Evolutionary conservation across 2,329 filamentous ascomycete genomes (phyloP).

Genomic region (Neoarthrinium moseri): DNA sequence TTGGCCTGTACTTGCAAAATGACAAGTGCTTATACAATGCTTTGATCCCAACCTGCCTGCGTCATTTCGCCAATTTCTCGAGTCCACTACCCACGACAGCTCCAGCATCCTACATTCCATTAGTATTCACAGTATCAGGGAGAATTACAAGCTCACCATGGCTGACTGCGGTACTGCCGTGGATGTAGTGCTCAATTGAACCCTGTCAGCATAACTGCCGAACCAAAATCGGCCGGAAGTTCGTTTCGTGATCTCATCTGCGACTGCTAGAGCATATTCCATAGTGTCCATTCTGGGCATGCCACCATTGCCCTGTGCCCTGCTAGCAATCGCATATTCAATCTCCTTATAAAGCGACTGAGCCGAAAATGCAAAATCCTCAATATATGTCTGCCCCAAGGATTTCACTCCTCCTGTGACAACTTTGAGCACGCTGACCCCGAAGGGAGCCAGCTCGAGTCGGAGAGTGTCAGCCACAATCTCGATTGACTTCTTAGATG

Average conservation of each 20-base stretch:
- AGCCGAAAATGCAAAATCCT: conserved; percentile 19
- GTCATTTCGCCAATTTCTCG: too few relatives aligned
- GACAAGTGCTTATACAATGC: too few relatives aligned
- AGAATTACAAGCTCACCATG: conserved; percentile 10
- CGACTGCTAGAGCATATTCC: conserved; percentile 20
- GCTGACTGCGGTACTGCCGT: conserved; percentile 17
- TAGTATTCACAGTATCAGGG: conserved; percentile 1
- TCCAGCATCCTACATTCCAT: conserved; percentile 18
- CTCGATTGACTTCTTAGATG: conserved; percentile 26
- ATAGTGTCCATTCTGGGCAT: conserved; percentile 19
- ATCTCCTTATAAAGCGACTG: conserved; percentile 22
- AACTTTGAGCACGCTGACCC: conserved; percentile 24
- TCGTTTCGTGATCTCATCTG: conserved; percentile 16
- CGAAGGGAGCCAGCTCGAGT: conserved; percentile 25
- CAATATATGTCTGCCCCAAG: conserved; percentile 24
- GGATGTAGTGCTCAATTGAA: conserved; percentile 19
- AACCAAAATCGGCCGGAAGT: conserved; percentile 21
- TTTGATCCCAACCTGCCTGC: too few relatives aligned
- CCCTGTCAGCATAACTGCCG: conserved; percentile 15
- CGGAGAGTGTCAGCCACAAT: conserved; percentile 24
- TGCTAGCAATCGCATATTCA: conserved; percentile 15
- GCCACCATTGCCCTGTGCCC: conserved; percentile 21
- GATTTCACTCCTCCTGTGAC: conserved; percentile 23
- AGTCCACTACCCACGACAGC: conserved; percentile 20
- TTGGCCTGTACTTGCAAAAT: too few relatives aligned